These are phyloP conservation scores for Quillaja saponaria DNA, from an alignment of 306 rosid genomes.

Conservation along the genomic window DNA sequence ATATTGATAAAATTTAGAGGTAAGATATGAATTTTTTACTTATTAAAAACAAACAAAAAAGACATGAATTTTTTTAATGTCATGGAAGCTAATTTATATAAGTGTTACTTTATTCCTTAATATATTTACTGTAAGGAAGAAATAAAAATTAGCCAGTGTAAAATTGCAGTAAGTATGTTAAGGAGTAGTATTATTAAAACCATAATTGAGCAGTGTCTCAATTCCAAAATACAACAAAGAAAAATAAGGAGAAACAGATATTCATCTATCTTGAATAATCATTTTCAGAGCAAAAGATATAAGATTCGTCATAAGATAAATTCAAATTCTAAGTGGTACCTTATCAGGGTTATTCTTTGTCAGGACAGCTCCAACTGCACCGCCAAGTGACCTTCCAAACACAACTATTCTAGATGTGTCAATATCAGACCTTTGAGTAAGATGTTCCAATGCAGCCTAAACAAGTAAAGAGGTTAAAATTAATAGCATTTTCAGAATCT, in stretches of 20 bases:
- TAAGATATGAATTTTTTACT: no score
- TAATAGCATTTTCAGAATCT: background rate
- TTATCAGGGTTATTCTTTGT: conserved; percentile 86
- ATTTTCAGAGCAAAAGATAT: background rate
- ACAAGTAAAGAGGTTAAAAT: conserved; percentile 27
- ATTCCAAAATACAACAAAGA: conserved; percentile 2
- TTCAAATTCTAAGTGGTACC: conserved; percentile 46
- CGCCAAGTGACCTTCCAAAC: conserved; percentile 98
- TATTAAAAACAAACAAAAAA: no score
- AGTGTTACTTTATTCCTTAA: conserved; percentile 3
- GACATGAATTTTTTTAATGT: no score
- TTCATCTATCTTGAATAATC: background rate
- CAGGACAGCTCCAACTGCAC: conserved; percentile 96
- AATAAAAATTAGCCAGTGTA: no score
- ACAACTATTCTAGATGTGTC: conserved; percentile 88
- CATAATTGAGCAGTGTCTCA: conserved; percentile 11
- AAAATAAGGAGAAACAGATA: background rate
- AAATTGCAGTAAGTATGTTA: no score
- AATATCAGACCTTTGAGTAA: conserved; percentile 85
- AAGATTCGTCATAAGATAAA: background rate
- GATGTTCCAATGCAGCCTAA: conserved; percentile 98
- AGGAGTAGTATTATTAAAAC: conserved; percentile 12
- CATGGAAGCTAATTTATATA: conserved; percentile 9
- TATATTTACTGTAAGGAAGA: no score
- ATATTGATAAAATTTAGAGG: no score